Evolutionary conservation across 257 asterid species (phyloP).

Genomic region (Solanum ossicruentum): DNA sequence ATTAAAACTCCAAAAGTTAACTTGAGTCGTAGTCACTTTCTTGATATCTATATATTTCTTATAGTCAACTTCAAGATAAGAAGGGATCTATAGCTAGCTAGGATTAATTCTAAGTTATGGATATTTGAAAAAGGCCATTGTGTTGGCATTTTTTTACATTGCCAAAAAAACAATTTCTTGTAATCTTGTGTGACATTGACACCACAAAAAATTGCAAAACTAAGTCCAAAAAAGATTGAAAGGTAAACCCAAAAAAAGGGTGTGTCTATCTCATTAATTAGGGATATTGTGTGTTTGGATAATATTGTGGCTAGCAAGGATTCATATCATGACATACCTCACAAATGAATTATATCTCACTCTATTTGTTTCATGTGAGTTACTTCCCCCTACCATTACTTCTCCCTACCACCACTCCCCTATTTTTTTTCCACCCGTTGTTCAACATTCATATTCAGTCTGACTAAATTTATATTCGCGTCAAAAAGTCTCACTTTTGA

Average conservation of each 20-base stretch:
- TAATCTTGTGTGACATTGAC: slow-evolving; percentile 44
- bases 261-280: background rate
- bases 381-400: background rate
- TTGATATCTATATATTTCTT: background rate
- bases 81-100: slow-evolving; percentile 4
- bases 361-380: background rate
- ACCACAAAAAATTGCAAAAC: slow-evolving; percentile 7
- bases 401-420: too few species aligned
- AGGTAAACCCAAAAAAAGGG: slow-evolving; percentile 8
- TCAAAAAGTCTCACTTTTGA: too few species aligned
- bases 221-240: background rate
- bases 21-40: slow-evolving; percentile 34
- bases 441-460: too few species aligned
- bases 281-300: background rate
- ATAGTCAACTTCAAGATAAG: slow-evolving; percentile 3
- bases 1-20: slow-evolving; percentile 18
- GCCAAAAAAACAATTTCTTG: slow-evolving; percentile 24
- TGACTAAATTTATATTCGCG: too few species aligned
- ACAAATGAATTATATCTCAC: background rate
- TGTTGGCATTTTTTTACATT: background rate
- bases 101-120: background rate
- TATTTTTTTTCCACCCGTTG: too few species aligned
- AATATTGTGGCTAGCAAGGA: slow-evolving; percentile 12
- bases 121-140: slow-evolving; percentile 3
- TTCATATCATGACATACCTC: background rate